Conservation (phyloP, 108 stramenopile genomes). For the Skeletonema marinoi region DNA sequence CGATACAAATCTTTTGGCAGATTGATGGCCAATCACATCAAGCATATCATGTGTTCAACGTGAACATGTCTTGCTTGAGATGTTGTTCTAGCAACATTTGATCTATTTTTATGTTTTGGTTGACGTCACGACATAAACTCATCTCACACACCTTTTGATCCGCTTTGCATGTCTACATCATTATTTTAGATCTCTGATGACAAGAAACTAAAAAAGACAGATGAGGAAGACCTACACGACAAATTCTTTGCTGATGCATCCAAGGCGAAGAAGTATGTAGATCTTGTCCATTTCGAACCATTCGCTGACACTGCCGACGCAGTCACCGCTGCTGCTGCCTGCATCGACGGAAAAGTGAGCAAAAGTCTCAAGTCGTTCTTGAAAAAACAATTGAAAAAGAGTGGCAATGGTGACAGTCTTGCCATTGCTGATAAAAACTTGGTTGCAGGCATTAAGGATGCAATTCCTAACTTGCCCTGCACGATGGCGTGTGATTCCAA, state of each 20-base stretch:
- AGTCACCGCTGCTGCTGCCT: constrained; percentile 92
- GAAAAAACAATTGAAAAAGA: constrained; percentile 95
- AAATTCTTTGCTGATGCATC: constrained; percentile 87
- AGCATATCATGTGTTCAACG: not conserved
- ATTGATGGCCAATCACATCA: constrained; percentile 5
- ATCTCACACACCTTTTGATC: not conserved
- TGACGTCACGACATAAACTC: not conserved
- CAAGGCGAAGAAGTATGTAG: constrained; percentile 79
- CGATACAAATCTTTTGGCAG: not conserved
- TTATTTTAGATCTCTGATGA: constrained; percentile 62
- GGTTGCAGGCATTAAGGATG: constrained; percentile 93
- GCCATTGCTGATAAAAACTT: constrained; percentile 94
- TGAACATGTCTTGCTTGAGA: not conserved
- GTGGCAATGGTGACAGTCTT: constrained; percentile 78
- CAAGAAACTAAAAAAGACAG: constrained; percentile 87
- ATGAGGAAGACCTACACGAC: constrained; percentile 81
- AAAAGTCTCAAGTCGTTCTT: constrained; percentile 95
- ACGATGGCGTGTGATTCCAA: constrained; percentile 67
- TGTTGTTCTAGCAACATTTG: not conserved
- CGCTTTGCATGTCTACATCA: not conserved
- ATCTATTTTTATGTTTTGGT: not conserved
- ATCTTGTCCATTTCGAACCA: constrained; percentile 92
- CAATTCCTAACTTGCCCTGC: constrained; percentile 65
- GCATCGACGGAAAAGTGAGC: constrained; percentile 94
- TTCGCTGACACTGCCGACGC: constrained; percentile 98